These are phyloP conservation scores for Phlyctochytrium arcticum DNA, from an alignment of 192 early-diverging fungal genomes.

Conservation along the genomic window DNA sequence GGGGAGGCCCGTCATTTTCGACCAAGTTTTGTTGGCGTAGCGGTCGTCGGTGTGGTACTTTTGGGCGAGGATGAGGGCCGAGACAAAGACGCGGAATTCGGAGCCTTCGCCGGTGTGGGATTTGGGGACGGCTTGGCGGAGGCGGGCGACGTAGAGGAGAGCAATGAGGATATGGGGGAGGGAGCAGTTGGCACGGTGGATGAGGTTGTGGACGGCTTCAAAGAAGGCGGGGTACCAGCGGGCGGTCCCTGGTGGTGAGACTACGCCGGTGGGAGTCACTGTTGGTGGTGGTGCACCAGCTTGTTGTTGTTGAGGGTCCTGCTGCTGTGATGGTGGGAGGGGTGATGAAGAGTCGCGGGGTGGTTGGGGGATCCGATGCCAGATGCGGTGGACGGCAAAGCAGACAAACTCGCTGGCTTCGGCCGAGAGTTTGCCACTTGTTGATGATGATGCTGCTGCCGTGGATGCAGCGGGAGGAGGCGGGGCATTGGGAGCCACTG, in stretches of 20 bases:
- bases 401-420: conserved; percentile 39
- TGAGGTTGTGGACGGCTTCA: conserved; percentile 28
- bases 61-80: conserved; percentile 77
- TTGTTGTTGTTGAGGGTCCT: neutral
- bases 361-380: conserved; percentile 23
- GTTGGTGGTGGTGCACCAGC: neutral
- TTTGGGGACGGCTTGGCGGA: conserved; percentile 19
- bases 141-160: conserved; percentile 36
- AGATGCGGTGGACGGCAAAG: conserved; percentile 35
- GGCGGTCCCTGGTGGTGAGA: conserved; percentile 24
- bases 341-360: neutral
- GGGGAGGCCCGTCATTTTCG: conserved; percentile 71
- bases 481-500: too few species aligned
- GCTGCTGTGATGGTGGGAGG: conserved; percentile 13
- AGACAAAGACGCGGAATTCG: conserved; percentile 74
- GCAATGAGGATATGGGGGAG: conserved; percentile 31
- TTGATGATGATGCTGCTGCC: neutral
- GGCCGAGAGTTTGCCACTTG: conserved; percentile 6
- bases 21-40: conserved; percentile 82
- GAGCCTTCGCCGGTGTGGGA: conserved; percentile 16
- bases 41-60: conserved; percentile 83
- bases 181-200: conserved; percentile 10
- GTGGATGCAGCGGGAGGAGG: too few species aligned
- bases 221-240: conserved; percentile 30
- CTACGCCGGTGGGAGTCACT: neutral